A percentile compares a stretch with the other conserved stretches of the same genome.
Conservation (phyloP, 345 rosid genomes). For the Eucalyptus curtisii region DNA sequence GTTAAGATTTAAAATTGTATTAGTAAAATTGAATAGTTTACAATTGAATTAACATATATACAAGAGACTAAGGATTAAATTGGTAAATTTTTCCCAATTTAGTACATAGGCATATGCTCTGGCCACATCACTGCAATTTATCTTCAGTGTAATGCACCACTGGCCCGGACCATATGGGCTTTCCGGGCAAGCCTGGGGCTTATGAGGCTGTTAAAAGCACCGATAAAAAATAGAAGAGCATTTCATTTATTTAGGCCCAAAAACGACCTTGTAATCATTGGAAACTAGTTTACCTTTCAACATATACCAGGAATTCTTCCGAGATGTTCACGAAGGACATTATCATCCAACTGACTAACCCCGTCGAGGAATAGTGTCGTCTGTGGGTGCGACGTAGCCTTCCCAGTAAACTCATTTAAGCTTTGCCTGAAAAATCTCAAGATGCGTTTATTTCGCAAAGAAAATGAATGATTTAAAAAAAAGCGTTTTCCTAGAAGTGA, state of each 20-base stretch:
- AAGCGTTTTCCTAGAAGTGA: not conserved
- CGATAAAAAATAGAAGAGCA: not conserved
- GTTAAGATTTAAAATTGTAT: not conserved
- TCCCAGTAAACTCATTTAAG: not conserved
- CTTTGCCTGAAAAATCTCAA: not conserved
- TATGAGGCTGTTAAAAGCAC: not conserved
- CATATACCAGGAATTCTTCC: not conserved
- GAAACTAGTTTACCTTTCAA: not conserved
- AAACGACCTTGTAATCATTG: not conserved
- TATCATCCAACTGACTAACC: not conserved
- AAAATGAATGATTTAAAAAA: not conserved
- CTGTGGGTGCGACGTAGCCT: not conserved
- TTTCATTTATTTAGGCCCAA: not conserved
- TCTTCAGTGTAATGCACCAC: not conserved
- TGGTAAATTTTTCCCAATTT: not conserved
- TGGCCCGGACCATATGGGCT: not conserved
- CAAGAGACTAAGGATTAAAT: not conserved
- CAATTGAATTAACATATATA: not conserved
- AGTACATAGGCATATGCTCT: not conserved
- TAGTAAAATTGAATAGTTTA: not conserved
- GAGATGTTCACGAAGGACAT: not conserved
- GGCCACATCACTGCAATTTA: not conserved
- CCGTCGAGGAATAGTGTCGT: not conserved
- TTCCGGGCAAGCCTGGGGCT: not conserved
- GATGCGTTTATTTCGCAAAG: rapidly evolving